phyloP scores from a whole-genome alignment of 1,139 yeast genomes.

The Pichia sp. region DNA sequence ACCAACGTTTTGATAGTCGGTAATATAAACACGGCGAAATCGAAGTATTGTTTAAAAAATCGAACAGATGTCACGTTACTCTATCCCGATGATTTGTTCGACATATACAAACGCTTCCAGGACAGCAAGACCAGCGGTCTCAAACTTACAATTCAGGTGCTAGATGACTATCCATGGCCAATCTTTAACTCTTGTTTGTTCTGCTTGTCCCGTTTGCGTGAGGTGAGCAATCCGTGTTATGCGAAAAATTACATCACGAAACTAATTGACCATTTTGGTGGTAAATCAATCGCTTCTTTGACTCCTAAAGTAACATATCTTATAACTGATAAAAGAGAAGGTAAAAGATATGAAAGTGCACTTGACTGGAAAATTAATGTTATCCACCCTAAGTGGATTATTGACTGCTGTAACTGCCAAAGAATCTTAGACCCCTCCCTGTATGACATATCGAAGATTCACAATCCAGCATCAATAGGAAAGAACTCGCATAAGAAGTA shows the following conservation, averaged over 20 bases:
- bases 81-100: conserved; percentile 41
- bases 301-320: conserved; percentile 49
- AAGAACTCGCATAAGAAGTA: conserved; percentile 41
- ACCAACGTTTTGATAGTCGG: conserved; percentile 69
- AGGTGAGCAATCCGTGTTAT: conserved; percentile 14
- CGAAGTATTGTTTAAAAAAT: conserved; percentile 53
- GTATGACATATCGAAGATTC: conserved; percentile 36
- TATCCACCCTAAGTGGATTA: conserved; percentile 72
- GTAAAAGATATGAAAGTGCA: conserved; percentile 62
- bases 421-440: conserved; percentile 54
- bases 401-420: conserved; percentile 57
- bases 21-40: conserved; percentile 60
- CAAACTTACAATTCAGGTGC: conserved; percentile 23
- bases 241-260: conserved; percentile 35
- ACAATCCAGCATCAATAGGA: conserved; percentile 33
- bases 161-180: conserved; percentile 23
- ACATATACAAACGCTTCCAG: conserved; percentile 33
- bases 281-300: conserved; percentile 53
- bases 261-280: conserved; percentile 51
- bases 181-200: conserved; percentile 27
- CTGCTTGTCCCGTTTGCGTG: conserved; percentile 29
- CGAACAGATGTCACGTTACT: conserved; percentile 60
- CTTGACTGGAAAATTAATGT: conserved; percentile 63
- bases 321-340: conserved; percentile 49
- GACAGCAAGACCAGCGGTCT: conserved; percentile 24